phyloP scores from a whole-genome alignment of 1,284 basidiomycete genomes.

The Golubevia pallescens region DNA sequence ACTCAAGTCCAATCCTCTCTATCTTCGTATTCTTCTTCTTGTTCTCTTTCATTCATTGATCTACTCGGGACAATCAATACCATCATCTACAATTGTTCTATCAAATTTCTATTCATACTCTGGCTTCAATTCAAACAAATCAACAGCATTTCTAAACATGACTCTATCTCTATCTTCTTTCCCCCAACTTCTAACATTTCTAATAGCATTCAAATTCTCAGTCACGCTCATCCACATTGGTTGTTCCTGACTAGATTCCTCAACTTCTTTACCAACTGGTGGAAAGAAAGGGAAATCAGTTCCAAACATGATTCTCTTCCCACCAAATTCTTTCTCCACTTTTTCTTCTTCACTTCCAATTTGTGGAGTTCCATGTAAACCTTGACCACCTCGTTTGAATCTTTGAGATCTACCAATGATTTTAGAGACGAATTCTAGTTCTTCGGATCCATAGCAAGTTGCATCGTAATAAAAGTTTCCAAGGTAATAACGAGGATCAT shows the following conservation, averaged over 20 bases:
- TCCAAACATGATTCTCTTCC: slow-evolving; percentile 15
- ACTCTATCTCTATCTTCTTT: too few relatives aligned
- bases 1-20: too few relatives aligned
- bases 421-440: slow-evolving; percentile 77
- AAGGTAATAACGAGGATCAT: slow-evolving; percentile 78
- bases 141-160: too few relatives aligned
- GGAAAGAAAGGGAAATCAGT: slow-evolving; percentile 36
- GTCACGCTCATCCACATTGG: slow-evolving; percentile 18
- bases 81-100: too few relatives aligned
- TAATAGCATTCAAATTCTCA: slow-evolving; percentile 19
- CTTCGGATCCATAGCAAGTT: slow-evolving; percentile 81
- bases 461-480: slow-evolving; percentile 81
- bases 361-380: background rate
- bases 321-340: slow-evolving; percentile 7
- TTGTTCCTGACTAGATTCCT: slow-evolving; percentile 16
- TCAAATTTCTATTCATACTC: too few relatives aligned
- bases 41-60: too few relatives aligned
- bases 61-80: too few relatives aligned
- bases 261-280: slow-evolving; percentile 14
- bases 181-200: background rate
- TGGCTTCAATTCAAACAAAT: too few relatives aligned
- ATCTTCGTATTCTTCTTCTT: too few relatives aligned
- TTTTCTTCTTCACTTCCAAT: background rate
- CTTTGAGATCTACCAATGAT: slow-evolving; percentile 72
- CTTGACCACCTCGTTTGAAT: slow-evolving; percentile 45